phyloP scores from a whole-genome alignment of 768 basidiomycete genomes.

The Termitomyces sp. region DNA sequence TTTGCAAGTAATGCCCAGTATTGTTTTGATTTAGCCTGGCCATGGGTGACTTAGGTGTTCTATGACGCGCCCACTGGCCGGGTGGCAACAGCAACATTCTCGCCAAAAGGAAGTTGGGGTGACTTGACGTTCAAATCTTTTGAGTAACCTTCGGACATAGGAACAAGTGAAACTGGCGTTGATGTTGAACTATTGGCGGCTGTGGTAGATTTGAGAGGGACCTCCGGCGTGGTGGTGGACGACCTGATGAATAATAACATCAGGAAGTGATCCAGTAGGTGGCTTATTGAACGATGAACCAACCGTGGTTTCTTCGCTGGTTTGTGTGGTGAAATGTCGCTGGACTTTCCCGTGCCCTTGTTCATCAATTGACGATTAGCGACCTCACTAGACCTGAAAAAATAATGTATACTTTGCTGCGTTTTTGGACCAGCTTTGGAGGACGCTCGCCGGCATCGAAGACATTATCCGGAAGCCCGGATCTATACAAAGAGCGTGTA shows the following conservation, averaged over 20 bases:
- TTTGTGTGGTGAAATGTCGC: slow-evolving; percentile 61
- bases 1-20: slow-evolving; percentile 16
- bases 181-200: slow-evolving; percentile 33
- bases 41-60: slow-evolving; percentile 13
- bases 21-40: slow-evolving; percentile 13
- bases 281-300: slow-evolving; percentile 35
- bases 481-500: slow-evolving; percentile 37
- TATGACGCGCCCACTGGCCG: slow-evolving; percentile 41
- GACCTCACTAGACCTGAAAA: neutral
- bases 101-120: slow-evolving; percentile 60
- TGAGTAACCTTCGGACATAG: slow-evolving; percentile 34
- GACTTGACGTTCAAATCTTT: slow-evolving; percentile 55
- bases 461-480: slow-evolving; percentile 76
- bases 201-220: slow-evolving; percentile 40
- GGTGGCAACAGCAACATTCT: slow-evolving; percentile 56
- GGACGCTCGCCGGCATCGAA: slow-evolving; percentile 82
- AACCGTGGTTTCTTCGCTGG: slow-evolving; percentile 85
- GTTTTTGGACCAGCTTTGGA: slow-evolving; percentile 67
- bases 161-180: slow-evolving; percentile 26
- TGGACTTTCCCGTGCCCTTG: slow-evolving; percentile 63
- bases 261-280: slow-evolving; percentile 27
- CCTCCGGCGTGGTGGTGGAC: slow-evolving; percentile 37
- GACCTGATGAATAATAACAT: slow-evolving; percentile 40
- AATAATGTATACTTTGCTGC: slow-evolving; percentile 56
- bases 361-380: slow-evolving; percentile 15